Evolutionary conservation across 139 green algal genomes (phyloP), one percentile per base, ranked within the genome.

Genomic region (Eudorina sp.): DNA sequence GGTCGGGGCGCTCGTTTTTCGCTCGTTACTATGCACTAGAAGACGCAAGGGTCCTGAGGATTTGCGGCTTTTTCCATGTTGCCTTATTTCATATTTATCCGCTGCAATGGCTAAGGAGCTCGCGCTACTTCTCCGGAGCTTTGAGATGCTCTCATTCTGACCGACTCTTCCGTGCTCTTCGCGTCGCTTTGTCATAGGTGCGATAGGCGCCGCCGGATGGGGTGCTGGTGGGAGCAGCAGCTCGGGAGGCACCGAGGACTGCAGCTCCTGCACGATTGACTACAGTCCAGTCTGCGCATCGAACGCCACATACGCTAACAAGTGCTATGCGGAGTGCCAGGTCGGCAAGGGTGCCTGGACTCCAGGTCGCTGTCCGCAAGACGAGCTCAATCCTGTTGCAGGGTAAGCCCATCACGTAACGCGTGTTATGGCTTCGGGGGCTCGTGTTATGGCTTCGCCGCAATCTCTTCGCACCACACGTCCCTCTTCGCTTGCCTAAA

Each of bases 251-350:
- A 34, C 23, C 21, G 19, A 31, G 27, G 19, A 34, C 62, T 72
- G 66, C 66, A 3, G 66, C 31, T 13, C 36, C 31, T 75, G 66
- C 36, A 75, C 66, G 66, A 31, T 75, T 16, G 66, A 75, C 31
- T 92, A 89, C 77, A n/a, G 25, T 14, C 86, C 85, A 0, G 90
- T 92, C 18, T 92, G 90, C 64, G 86, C 58, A 62, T 25, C 3
- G 85, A 83, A 88, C 66, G 46, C 14, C 38, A 75, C 66, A 31
- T 75, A 60, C 72, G 38, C 41, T 1, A 80, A 80, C 40, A 80
- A 80, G 72, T 80, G 72, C 40, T 80, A 53, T 58, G 72, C 72
- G 72, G 72, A 60, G 25, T 80, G 72, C 41, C 23, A 60, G 72
- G 41, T 60, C 5, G 72, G 72, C 41, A 21, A 60, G 4, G 41